Conservation (phyloP, 2,329 filamentous ascomycete genomes). For the Plectosphaerella plurivora region DNA sequence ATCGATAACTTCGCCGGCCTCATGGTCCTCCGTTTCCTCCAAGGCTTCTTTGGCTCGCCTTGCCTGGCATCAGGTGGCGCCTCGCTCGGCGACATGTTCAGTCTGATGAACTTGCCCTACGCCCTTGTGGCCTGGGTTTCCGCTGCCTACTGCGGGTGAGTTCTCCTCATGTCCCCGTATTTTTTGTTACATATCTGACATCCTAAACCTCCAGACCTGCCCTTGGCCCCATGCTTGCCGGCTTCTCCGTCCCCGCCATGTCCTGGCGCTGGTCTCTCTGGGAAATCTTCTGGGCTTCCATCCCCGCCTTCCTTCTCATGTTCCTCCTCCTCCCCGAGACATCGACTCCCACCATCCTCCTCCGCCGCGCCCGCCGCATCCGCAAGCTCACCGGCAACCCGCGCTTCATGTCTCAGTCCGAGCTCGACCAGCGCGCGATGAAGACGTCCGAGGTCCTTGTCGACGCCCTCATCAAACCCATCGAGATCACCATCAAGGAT, state of each 20-base stretch:
- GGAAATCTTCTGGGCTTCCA: conserved; percentile 59
- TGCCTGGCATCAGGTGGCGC: conserved; percentile 57
- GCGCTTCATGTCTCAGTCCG: conserved; percentile 55
- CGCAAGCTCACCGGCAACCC: conserved; percentile 54
- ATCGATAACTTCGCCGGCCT: conserved; percentile 60
- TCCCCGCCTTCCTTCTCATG: conserved; percentile 56
- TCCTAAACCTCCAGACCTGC: conserved; percentile 37
- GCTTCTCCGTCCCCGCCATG: conserved; percentile 53
- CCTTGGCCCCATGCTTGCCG: conserved; percentile 56
- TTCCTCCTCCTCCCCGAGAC: conserved; percentile 64
- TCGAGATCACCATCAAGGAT: conserved; percentile 56
- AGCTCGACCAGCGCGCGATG: conserved; percentile 58
- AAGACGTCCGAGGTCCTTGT: conserved; percentile 39
- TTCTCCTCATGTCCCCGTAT: neutral
- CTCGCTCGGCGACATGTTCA: conserved; percentile 49
- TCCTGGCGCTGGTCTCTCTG: conserved; percentile 62
- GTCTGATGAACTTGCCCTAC: conserved; percentile 50
- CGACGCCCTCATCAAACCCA: conserved; percentile 57
- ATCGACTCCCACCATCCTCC: conserved; percentile 52
- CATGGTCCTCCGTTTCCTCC: conserved; percentile 59
- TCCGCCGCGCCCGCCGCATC: conserved; percentile 56
- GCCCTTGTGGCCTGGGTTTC: conserved; percentile 56
- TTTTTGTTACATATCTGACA: conserved; percentile 32
- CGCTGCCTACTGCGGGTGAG: conserved; percentile 32
- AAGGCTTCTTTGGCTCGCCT: conserved; percentile 63